Evolutionary conservation across 2,329 filamentous ascomycete genomes (phyloP).

Genomic region (Ilyonectria sp.): DNA sequence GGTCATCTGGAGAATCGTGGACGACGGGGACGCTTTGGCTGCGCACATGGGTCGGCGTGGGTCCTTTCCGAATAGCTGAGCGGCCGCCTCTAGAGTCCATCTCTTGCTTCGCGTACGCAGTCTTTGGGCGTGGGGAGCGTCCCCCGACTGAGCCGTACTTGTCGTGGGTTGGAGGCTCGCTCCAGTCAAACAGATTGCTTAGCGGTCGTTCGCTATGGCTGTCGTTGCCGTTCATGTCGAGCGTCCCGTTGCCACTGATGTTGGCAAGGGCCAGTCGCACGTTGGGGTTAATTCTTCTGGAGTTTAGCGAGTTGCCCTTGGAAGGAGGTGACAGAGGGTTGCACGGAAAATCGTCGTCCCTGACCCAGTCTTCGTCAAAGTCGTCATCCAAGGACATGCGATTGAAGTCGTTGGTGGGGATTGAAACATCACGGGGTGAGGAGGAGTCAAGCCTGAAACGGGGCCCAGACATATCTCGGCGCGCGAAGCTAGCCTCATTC

Average conservation of each 20-base stretch:
- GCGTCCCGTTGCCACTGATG: conserved; percentile 64
- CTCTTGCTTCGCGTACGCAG: conserved; percentile 83
- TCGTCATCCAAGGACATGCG: conserved; percentile 73
- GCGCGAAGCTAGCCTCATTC: conserved; percentile 38
- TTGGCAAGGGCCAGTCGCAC: conserved; percentile 68
- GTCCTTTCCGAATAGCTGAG: conserved; percentile 75
- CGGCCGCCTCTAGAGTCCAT: conserved; percentile 80
- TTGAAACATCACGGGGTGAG: conserved; percentile 51
- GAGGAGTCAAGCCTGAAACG: conserved; percentile 51
- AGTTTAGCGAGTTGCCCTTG: conserved; percentile 66
- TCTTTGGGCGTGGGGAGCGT: conserved; percentile 77
- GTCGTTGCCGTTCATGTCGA: conserved; percentile 49
- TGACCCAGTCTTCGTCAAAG: conserved; percentile 75
- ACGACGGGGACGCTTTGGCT: conserved; percentile 86
- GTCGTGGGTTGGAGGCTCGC: conserved; percentile 75
- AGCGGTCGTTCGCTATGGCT: conserved; percentile 63
- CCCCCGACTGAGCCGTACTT: conserved; percentile 72
- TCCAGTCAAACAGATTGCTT: conserved; percentile 85
- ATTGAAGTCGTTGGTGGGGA: conserved; percentile 59
- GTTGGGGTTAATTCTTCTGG: conserved; percentile 67
- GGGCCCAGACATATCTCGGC: conserved; percentile 37
- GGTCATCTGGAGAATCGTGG: conserved; percentile 72
- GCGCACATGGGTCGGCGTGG: conserved; percentile 79
- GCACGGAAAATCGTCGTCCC: conserved; percentile 65
- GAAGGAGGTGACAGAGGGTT: conserved; percentile 73